phyloP scores from a whole-genome alignment of 169 alveolate species.

The Amoebophrya sp. region DNA sequence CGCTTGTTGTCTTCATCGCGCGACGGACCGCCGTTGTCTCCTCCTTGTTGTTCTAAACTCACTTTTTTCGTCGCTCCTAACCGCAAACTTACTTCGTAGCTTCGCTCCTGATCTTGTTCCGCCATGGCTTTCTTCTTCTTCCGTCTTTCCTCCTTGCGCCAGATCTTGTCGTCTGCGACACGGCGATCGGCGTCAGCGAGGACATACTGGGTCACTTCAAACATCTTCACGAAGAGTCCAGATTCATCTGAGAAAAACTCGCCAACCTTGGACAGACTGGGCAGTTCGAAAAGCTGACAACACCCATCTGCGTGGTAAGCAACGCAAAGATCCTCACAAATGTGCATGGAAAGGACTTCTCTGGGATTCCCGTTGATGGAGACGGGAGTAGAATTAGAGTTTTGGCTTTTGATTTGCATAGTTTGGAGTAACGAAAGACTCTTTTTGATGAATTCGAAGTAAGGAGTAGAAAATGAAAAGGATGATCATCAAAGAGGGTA shows the following conservation, averaged over 20 bases:
- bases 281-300: not conserved
- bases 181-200: not conserved
- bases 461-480: too few species aligned
- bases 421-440: too few species aligned
- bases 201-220: not conserved
- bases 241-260: not conserved
- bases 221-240: not conserved
- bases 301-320: not conserved
- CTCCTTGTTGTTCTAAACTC: not conserved
- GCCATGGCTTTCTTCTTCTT: not conserved
- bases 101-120: not conserved
- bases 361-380: too few species aligned
- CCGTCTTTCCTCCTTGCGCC: not conserved
- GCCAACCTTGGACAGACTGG: not conserved
- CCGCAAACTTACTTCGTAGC: constrained; percentile 5
- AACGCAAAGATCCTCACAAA: too few species aligned
- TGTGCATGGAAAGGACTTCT: too few species aligned
- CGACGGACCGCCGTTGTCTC: not conserved
- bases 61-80: not conserved
- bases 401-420: too few species aligned
- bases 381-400: too few species aligned
- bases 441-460: too few species aligned
- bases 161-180: not conserved
- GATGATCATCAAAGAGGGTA: too few species aligned
- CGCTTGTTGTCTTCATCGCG: not conserved